phyloP scores from a whole-genome alignment of 371 early-diverging fungal species.

The Smittium mucronatum region DNA sequence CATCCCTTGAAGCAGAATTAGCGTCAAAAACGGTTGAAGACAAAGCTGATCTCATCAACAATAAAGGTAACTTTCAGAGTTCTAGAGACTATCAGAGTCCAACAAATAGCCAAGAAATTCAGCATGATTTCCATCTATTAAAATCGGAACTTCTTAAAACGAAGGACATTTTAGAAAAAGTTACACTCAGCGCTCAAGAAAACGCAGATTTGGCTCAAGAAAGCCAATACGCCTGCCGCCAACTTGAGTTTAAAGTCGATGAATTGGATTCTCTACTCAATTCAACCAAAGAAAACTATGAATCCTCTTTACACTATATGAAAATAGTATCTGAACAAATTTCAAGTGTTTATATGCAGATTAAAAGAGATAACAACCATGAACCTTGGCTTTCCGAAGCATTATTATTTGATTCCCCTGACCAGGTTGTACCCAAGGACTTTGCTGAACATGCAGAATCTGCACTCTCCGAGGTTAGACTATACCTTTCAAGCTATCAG shows the following conservation, averaged over 20 bases:
- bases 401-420: background rate
- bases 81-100: background rate
- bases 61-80: background rate
- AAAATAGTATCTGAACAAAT: background rate
- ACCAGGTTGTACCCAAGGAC: conserved; percentile 11
- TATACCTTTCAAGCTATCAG: background rate
- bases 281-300: too few species aligned
- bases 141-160: conserved; percentile 3
- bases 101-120: background rate
- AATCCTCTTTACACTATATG: background rate
- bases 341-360: background rate
- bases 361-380: background rate
- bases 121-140: background rate
- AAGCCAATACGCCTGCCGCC: conserved; percentile 15
- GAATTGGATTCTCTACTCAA: conserved; percentile 11
- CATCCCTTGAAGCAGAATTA: background rate
- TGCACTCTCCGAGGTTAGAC: background rate
- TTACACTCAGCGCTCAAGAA: background rate
- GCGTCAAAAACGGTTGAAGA: too few species aligned
- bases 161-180: conserved; percentile 5
- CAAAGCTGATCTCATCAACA: background rate
- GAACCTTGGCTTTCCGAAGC: conserved; percentile 5
- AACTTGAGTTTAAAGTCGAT: conserved; percentile 14
- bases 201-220: conserved; percentile 10
- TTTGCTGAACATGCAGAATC: conserved; percentile 10